Evolutionary conservation across 192 early-diverging fungal genomes (phyloP).

Genomic region (Backusella psychrophila): DNA sequence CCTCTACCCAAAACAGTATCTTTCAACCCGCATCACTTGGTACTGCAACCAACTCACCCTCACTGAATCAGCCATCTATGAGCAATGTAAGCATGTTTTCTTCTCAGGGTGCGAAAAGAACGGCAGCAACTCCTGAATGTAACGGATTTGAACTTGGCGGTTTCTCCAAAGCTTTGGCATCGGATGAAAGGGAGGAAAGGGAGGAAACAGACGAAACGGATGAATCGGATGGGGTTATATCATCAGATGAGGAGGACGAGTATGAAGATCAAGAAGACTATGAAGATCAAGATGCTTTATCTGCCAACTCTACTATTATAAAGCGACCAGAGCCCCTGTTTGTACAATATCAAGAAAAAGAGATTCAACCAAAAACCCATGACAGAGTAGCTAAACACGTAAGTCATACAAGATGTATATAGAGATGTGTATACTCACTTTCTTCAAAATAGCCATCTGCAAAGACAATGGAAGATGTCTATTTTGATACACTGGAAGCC

Average conservation of each 20-base stretch:
- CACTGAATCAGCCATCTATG: not conserved
- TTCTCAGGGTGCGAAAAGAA: not conserved
- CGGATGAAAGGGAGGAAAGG: not conserved
- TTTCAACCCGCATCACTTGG: not conserved
- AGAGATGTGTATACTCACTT: not conserved
- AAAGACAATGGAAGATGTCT: not conserved
- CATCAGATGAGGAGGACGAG: not conserved
- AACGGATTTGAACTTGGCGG: not conserved
- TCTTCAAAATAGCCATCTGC: not conserved
- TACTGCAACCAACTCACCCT: not conserved
- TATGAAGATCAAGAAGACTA: not conserved
- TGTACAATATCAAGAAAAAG: not conserved
- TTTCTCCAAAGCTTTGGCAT: not conserved
- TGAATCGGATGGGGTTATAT: not conserved
- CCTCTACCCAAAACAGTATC: not conserved
- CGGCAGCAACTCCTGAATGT: not conserved
- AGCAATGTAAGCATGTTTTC: not conserved
- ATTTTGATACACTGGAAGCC: not conserved
- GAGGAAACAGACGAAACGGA: not conserved
- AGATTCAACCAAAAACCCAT: not conserved
- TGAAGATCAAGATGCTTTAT: not conserved
- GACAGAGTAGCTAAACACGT: not conserved
- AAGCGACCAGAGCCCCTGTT: not conserved
- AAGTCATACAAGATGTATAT: not conserved
- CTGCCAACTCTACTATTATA: not conserved